A percentile compares a stretch with the other conserved stretches of the same genome.
phyloP scores from a whole-genome alignment of 2,329 filamentous ascomycete genomes.

The Sporothrix variecibatus region DNA sequence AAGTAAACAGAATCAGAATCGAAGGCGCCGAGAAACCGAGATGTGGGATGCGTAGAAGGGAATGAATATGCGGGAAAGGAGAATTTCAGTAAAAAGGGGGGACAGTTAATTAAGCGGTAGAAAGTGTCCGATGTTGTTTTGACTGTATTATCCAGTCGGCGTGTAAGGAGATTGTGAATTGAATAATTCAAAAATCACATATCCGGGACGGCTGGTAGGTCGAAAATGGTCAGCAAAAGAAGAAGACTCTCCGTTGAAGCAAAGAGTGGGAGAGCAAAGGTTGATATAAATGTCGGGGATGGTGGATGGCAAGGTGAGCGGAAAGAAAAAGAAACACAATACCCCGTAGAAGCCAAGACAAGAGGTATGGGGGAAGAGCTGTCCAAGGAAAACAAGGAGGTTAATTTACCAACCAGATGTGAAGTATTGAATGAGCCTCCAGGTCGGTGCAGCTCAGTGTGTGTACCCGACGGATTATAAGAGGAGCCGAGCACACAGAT shows the following conservation, averaged over 20 bases:
- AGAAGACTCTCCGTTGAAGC: background rate
- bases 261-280: background rate
- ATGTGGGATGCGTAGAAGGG: background rate
- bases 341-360: background rate
- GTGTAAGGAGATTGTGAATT: background rate
- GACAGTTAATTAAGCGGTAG: constrained; percentile 16
- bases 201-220: constrained; percentile 18
- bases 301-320: background rate
- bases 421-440: background rate
- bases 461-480: constrained; percentile 8
- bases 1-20: constrained; percentile 16
- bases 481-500: constrained; percentile 7
- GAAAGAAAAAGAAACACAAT: background rate
- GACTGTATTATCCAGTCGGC: constrained; percentile 7
- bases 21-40: constrained; percentile 14
- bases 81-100: background rate
- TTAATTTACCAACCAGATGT: background rate
- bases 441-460: constrained; percentile 2
- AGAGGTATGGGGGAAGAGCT: background rate
- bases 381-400: background rate
- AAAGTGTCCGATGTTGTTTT: constrained; percentile 5
- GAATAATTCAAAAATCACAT: constrained; percentile 2
- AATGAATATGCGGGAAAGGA: background rate
- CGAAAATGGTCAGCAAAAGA: constrained; percentile 8
- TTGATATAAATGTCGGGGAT: background rate